Evolutionary conservation across 2,329 filamentous ascomycete species (phyloP).

Genomic region (Monosporascus sp.): DNA sequence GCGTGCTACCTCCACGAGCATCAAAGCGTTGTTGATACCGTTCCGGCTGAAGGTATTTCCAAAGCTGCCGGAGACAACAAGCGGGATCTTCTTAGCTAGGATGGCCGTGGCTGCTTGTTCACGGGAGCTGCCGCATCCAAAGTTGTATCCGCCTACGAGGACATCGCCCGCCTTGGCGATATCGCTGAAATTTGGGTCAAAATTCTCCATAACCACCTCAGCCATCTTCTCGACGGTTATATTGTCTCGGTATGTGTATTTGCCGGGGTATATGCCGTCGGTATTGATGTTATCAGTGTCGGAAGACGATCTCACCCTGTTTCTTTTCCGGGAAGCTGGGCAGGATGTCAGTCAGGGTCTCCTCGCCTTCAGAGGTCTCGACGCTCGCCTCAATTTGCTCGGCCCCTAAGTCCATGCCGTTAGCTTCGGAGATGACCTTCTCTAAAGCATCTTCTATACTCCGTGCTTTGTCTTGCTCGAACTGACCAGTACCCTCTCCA

Average conservation of each 20-base stretch:
- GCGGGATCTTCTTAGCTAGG: conserved; percentile 71
- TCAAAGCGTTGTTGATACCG: conserved; percentile 75
- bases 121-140: conserved; percentile 76
- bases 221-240: conserved; percentile 77
- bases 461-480: conserved; percentile 58
- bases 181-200: conserved; percentile 66
- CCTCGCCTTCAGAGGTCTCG: conserved; percentile 37
- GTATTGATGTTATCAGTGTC: no score
- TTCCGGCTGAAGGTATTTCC: conserved; percentile 79
- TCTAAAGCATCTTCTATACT: conserved; percentile 59
- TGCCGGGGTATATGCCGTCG: conserved; percentile 71
- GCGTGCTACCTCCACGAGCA: no score
- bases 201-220: conserved; percentile 89
- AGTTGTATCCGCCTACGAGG: conserved; percentile 82
- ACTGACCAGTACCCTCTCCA: conserved; percentile 66
- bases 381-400: no score
- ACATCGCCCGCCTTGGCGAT: conserved; percentile 69
- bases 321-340: conserved; percentile 82
- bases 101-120: conserved; percentile 89
- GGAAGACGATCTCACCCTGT: conserved; percentile 67
- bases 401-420: conserved; percentile 4
- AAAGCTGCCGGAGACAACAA: conserved; percentile 77
- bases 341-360: conserved; percentile 65
- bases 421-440: conserved; percentile 5
- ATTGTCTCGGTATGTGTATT: conserved; percentile 88